Evolutionary conservation across 2,329 filamentous ascomycete genomes (phyloP).

Genomic region (Aspergillus sp.): DNA sequence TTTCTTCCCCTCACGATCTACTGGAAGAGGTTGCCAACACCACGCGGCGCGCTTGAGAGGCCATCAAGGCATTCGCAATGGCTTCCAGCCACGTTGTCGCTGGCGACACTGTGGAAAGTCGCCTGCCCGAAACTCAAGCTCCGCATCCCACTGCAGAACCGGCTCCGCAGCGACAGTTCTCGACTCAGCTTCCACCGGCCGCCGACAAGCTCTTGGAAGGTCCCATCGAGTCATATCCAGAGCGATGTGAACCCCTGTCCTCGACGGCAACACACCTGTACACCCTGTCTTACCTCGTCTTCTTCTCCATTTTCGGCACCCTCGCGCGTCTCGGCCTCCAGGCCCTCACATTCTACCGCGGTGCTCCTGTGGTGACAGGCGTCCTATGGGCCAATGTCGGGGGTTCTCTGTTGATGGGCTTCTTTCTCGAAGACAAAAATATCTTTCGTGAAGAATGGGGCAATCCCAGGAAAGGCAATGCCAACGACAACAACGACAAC

Average conservation of each 20-base stretch:
- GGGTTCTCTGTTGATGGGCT: slow-evolving; percentile 81
- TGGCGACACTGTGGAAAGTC: slow-evolving; percentile 13
- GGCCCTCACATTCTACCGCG: slow-evolving; percentile 75
- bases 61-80: background rate
- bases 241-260: slow-evolving; percentile 41
- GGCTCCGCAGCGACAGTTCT: slow-evolving; percentile 37
- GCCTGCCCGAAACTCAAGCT: slow-evolving; percentile 28
- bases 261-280: slow-evolving; percentile 61
- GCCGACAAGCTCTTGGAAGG: slow-evolving; percentile 17
- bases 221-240: slow-evolving; percentile 4
- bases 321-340: slow-evolving; percentile 79
- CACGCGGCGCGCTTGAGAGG: background rate
- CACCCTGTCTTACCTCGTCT: slow-evolving; percentile 75
- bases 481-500: background rate
- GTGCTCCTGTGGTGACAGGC: slow-evolving; percentile 70
- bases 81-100: background rate
- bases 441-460: slow-evolving; percentile 72
- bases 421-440: slow-evolving; percentile 74
- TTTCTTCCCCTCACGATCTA: slow-evolving; percentile 1
- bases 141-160: slow-evolving; percentile 47
- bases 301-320: slow-evolving; percentile 84
- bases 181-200: slow-evolving; percentile 37
- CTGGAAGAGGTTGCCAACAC: background rate
- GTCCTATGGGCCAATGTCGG: slow-evolving; percentile 86
- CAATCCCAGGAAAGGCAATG: background rate